Percentiles rank a stretch among this genome's conserved stretches.
Evolutionary conservation across 2,329 filamentous ascomycete species (phyloP).

Genomic region (Fonsecaea monophora): DNA sequence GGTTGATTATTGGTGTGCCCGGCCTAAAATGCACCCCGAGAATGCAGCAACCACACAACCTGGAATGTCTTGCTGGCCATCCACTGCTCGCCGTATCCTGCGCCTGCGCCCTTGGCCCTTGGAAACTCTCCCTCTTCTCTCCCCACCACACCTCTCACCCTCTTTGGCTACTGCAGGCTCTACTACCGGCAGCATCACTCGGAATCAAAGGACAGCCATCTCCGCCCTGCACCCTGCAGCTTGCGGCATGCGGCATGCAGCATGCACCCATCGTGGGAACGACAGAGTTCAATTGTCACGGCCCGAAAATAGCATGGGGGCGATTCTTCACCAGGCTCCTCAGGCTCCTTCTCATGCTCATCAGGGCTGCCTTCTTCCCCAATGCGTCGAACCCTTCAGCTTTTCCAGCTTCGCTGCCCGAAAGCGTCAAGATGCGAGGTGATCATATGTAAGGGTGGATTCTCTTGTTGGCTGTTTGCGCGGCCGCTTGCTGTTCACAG

Average conservation of each 20-base stretch:
- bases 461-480: neutral
- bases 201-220: slow-evolving; percentile 4
- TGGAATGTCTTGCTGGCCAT: slow-evolving; percentile 2
- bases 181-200: slow-evolving; percentile 16
- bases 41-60: slow-evolving; percentile 1
- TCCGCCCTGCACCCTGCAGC: slow-evolving; percentile 2
- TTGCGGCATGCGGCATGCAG: slow-evolving; percentile 1
- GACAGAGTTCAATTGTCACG: slow-evolving; percentile 4
- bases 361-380: neutral
- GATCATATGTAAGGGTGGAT: slow-evolving; percentile 2
- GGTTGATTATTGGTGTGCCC: slow-evolving; percentile 21
- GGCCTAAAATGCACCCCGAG: neutral
- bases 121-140: too few relatives aligned
- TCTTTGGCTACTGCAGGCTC: slow-evolving; percentile 1
- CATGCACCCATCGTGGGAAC: slow-evolving; percentile 5
- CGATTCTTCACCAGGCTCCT: slow-evolving; percentile 9
- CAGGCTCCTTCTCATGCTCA: too few relatives aligned
- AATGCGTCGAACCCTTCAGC: slow-evolving; percentile 13
- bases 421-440: slow-evolving; percentile 4
- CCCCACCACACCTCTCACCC: slow-evolving; percentile 12
- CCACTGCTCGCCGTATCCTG: neutral
- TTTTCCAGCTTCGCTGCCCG: slow-evolving; percentile 16
- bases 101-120: neutral
- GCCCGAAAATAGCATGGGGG: slow-evolving; percentile 17
- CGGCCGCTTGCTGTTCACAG: neutral